Conservation (phyloP, 2,329 filamentous ascomycete genomes). For the Dactylellina leptospora region DNA sequence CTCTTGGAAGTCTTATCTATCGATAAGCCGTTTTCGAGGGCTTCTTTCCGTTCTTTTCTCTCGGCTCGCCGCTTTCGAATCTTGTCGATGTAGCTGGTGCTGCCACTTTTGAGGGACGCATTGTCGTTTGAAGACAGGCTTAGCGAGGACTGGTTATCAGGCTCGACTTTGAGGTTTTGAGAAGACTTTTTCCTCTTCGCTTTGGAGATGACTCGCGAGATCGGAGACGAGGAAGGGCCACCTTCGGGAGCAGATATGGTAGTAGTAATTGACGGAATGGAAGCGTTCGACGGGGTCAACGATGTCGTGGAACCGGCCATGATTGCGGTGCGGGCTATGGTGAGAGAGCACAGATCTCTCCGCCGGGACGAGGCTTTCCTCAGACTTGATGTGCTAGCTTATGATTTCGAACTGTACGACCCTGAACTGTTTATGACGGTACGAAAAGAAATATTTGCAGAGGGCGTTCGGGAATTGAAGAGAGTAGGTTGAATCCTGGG, state of each 20-base stretch:
- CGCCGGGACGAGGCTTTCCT: not conserved
- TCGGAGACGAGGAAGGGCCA: constrained; percentile 17
- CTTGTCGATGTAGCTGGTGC: constrained; percentile 45
- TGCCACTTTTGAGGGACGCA: constrained; percentile 20
- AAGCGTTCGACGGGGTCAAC: constrained; percentile 5
- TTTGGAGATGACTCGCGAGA: constrained; percentile 35
- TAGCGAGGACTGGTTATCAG: constrained; percentile 31
- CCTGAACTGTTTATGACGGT: not conserved
- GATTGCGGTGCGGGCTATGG: too few species aligned
- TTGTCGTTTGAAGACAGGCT: constrained; percentile 46
- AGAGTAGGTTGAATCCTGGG: not conserved
- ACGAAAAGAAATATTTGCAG: not conserved
- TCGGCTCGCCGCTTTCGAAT: constrained; percentile 43
- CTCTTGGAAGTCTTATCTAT: constrained; percentile 18
- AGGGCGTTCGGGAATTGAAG: too few species aligned
- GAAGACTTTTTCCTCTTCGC: constrained; percentile 47
- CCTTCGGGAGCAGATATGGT: constrained; percentile 36
- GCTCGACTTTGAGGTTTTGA: constrained; percentile 29
- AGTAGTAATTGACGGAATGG: constrained; percentile 47
- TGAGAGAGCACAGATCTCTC: constrained; percentile 8
- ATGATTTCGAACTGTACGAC: too few species aligned
- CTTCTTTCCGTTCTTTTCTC: constrained; percentile 44
- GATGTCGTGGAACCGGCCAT: constrained; percentile 37
- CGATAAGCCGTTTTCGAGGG: constrained; percentile 7
- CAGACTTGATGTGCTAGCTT: too few species aligned